Conservation (phyloP, 495 filamentous ascomycete species). For the Xylona heveae region DNA sequence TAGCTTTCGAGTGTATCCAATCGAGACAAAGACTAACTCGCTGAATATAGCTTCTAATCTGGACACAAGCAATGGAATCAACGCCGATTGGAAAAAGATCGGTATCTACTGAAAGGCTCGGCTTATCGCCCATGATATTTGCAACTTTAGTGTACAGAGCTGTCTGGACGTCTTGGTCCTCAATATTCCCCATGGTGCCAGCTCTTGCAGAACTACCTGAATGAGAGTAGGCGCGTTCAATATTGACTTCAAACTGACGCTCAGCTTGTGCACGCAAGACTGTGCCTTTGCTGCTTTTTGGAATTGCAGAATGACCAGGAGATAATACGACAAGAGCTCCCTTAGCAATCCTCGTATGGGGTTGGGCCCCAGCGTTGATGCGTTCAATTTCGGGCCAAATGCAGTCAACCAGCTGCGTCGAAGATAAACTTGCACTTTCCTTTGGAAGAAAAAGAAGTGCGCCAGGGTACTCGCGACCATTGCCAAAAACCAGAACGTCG, state of each 20-base stretch:
- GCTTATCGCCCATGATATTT: background rate
- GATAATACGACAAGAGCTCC: constrained; percentile 23
- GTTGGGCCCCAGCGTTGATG: constrained; percentile 18
- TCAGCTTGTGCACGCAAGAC: constrained; percentile 22
- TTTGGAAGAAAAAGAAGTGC: constrained; percentile 18
- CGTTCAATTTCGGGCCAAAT: constrained; percentile 18
- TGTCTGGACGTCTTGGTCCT: too few species aligned
- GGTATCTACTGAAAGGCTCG: constrained; percentile 9
- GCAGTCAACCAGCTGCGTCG: constrained; percentile 11
- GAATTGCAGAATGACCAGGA: constrained; percentile 10
- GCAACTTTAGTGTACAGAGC: background rate
- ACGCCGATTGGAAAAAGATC: constrained; percentile 34
- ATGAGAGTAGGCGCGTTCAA: constrained; percentile 24
- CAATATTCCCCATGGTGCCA: too few species aligned
- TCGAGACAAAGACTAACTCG: too few species aligned
- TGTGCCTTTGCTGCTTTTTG: constrained; percentile 34
- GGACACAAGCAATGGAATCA: constrained; percentile 30
- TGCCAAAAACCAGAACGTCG: constrained; percentile 28
- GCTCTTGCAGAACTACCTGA: too few species aligned
- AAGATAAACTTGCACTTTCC: background rate
- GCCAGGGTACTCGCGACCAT: constrained; percentile 20
- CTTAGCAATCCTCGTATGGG: constrained; percentile 20
- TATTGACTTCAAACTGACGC: constrained; percentile 17
- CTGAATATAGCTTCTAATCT: constrained; percentile 22
- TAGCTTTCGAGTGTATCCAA: too few species aligned